Evolutionary conservation across 2,329 filamentous ascomycete genomes (phyloP).

Genomic region (Lasiodiplodia gonubiensis): DNA sequence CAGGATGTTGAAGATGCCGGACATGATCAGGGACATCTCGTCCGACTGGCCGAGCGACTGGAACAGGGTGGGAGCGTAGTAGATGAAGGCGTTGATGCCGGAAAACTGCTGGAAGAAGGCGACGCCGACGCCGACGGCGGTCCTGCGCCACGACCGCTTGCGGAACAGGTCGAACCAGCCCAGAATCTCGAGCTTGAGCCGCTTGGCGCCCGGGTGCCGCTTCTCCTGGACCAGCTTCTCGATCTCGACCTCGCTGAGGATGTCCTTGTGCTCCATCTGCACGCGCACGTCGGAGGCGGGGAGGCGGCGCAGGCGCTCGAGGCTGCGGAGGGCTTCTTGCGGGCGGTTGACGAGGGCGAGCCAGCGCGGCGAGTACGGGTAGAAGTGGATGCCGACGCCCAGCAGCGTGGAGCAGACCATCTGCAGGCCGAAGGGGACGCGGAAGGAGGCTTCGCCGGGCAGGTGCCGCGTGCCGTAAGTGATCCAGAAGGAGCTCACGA

Average conservation of each 20-base stretch:
- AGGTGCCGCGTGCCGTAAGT: slow-evolving; percentile 50
- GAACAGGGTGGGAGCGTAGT: slow-evolving; percentile 56
- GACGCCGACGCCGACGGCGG: slow-evolving; percentile 46
- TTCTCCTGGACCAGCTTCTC: slow-evolving; percentile 23
- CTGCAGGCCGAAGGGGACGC: slow-evolving; percentile 56
- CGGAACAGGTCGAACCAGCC: slow-evolving; percentile 51
- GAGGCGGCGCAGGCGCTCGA: slow-evolving; percentile 38
- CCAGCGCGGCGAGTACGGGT: slow-evolving; percentile 45
- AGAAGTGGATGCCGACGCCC: slow-evolving; percentile 39
- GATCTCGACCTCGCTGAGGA: slow-evolving; percentile 31
- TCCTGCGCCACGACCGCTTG: slow-evolving; percentile 51
- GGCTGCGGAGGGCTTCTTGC: slow-evolving; percentile 37
- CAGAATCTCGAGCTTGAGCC: slow-evolving; percentile 2
- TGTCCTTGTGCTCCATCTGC: slow-evolving; percentile 32
- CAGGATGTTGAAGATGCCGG: slow-evolving; percentile 46
- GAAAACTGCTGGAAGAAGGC: slow-evolving; percentile 53
- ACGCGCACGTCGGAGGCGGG: slow-evolving; percentile 29
- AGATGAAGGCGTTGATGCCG: slow-evolving; percentile 47
- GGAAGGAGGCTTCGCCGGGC: slow-evolving; percentile 52
- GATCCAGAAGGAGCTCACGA: slow-evolving; percentile 50
- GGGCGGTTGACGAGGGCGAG: slow-evolving; percentile 39
- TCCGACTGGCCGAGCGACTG: slow-evolving; percentile 43
- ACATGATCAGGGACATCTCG: slow-evolving; percentile 37
- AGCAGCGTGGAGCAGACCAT: slow-evolving; percentile 44
- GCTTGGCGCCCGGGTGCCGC: neutral